Percentiles rank a stretch among this genome's conserved stretches.
Conservation (phyloP, 805 yeast genomes). For the Candida glaebosa region DNA sequence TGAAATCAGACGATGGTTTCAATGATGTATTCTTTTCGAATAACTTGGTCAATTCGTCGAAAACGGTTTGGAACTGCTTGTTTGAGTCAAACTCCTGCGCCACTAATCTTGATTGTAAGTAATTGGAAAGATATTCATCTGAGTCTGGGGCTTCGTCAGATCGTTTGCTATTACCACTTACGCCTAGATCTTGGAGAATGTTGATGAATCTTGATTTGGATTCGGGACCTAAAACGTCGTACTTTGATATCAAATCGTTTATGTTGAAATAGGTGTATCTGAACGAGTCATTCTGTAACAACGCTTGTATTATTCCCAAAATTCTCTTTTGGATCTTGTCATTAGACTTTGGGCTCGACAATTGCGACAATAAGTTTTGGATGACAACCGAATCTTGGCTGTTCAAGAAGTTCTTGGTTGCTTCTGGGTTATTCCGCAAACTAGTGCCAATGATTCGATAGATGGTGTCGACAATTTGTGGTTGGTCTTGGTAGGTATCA, state of each 20-base stretch:
- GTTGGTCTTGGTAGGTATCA: constrained; percentile 6
- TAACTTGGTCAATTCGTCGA: constrained; percentile 30
- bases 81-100: constrained; percentile 12
- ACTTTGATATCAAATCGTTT: constrained; percentile 3
- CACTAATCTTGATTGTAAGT: constrained; percentile 32
- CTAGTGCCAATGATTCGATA: constrained; percentile 63
- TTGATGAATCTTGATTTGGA: constrained; percentile 40
- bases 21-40: constrained; percentile 27
- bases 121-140: constrained; percentile 26
- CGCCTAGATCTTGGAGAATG: constrained; percentile 44
- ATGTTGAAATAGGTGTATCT: constrained; percentile 16
- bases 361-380: constrained; percentile 17
- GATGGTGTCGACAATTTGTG: constrained; percentile 45
- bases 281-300: constrained; percentile 37
- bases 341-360: constrained; percentile 15
- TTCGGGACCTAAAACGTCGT: constrained; percentile 16
- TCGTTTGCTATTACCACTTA: constrained; percentile 13
- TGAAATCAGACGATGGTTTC: constrained; percentile 40
- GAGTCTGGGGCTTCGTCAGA: constrained; percentile 12
- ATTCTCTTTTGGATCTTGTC: constrained; percentile 42
- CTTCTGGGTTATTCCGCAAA: constrained; percentile 70
- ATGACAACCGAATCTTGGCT: constrained; percentile 17
- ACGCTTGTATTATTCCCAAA: constrained; percentile 50
- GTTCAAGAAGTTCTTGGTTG: constrained; percentile 37
- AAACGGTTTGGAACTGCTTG: constrained; percentile 40